Evolutionary conservation across 2,329 filamentous ascomycete species (phyloP).

Genomic region (Pseudopithomyces maydicus): DNA sequence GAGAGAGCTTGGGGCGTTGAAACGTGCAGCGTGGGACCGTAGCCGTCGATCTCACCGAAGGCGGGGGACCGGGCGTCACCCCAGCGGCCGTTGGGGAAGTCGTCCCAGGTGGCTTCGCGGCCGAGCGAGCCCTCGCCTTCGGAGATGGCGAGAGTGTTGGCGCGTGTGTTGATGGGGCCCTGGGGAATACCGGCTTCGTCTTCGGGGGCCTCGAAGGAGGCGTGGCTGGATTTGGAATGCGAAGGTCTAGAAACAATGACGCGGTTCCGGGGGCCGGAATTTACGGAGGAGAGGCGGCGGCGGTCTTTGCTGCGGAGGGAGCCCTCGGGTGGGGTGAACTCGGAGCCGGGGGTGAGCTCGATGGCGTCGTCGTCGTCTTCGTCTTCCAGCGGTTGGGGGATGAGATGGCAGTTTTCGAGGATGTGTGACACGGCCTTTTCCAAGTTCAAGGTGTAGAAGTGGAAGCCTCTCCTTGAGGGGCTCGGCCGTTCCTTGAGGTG

Average conservation of each 20-base stretch:
- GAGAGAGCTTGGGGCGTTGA: slow-evolving; percentile 80
- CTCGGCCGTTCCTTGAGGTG: slow-evolving; percentile 69
- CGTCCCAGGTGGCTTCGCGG: slow-evolving; percentile 96
- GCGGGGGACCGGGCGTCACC: slow-evolving; percentile 85
- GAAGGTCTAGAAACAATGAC: slow-evolving; percentile 76
- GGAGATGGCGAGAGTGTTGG: slow-evolving; percentile 88
- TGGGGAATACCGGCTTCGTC: slow-evolving; percentile 77
- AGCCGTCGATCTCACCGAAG: slow-evolving; percentile 97
- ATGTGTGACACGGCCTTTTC: slow-evolving; percentile 97
- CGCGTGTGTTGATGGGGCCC: slow-evolving; percentile 73
- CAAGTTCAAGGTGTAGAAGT: slow-evolving; percentile 96
- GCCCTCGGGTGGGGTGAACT: slow-evolving; percentile 36
- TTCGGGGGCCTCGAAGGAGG: slow-evolving; percentile 69
- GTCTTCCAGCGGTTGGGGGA: slow-evolving; percentile 58
- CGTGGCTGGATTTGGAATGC: slow-evolving; percentile 57
- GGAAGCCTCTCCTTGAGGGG: slow-evolving; percentile 68
- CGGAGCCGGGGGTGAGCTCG: slow-evolving; percentile 50
- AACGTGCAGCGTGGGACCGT: slow-evolving; percentile 93
- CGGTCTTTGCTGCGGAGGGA: slow-evolving; percentile 34
- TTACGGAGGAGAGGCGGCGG: slow-evolving; percentile 76
- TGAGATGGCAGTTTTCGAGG: slow-evolving; percentile 81
- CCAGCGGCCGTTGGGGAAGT: slow-evolving; percentile 95
- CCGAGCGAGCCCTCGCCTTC: slow-evolving; percentile 90
- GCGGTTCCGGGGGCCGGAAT: slow-evolving; percentile 84
- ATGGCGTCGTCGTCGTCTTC: slow-evolving; percentile 56